Base-by-base conservation (phyloP, 345 rosid genomes). In the Pelargonium nanum region DNA sequence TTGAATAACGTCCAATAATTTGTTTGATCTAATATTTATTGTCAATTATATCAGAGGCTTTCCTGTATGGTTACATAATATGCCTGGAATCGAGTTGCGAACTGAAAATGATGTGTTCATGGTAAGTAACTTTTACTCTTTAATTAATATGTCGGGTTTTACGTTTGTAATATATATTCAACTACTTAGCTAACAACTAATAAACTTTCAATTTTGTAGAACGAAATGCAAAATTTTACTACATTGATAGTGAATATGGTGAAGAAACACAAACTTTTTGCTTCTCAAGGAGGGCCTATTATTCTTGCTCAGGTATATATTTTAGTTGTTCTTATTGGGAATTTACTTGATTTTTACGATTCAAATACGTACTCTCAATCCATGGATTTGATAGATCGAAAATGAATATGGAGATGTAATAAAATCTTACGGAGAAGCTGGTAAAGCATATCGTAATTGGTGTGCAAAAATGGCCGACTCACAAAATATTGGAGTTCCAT, bases 331-430 rank as follows among this genome's bases (percentile, higher is more conserved):
- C 25, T 17, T 0, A 4, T 21, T 53, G 4, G 19, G 5, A 20
- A 23, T n/a, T 7, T 20, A 19, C 9, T 4, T 53, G n/a, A n/a
- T 53, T 20, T 53, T 22, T 53, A 2, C 0, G 2, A 9, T 7
- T 20, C 2, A 2, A 8, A n/a, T 20, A 21, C 5, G 5, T 21
- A 61, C 68, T 56, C 79, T 28, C 32, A 28, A 28, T 7, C 32
- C 7, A 28, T 34, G 13, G 12, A 9, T 5, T 34, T 8, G 6
- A 34, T 9, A 93, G 99, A 89, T 89, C 21, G 99, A 93, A 69
- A 93, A 93, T 58, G 99, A 87, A 74, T 93, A 89, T 77, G 75
- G 78, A 53, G 82, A 89, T 0, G 78, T 93, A 54, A 85, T 85
- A 72, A 77, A 61, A 2, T 85, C 94, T 25, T 93, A 78, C 56